Evolutionary conservation across 1,139 yeast species (phyloP), one percentile per base, ranked within the genome.

Genomic region (Geotrichum cucujoidarum): DNA sequence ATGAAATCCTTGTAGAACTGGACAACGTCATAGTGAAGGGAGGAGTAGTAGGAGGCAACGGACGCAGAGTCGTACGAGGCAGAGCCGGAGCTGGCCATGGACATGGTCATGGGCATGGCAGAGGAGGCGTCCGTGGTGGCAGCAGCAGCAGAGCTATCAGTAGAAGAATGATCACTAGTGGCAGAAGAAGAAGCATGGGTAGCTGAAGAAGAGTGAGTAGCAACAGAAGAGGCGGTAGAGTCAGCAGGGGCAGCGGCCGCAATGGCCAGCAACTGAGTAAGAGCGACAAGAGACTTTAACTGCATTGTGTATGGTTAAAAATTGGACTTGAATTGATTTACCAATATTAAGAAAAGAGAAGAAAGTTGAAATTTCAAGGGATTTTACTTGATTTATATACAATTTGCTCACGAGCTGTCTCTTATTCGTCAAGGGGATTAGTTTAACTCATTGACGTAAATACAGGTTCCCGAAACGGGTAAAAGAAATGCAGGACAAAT

Each of bases 1-100:
- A 48, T 8, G 21, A 40, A 45, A 32, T 48, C 24, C 14, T 20
- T 32, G 41, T 44, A 48, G 34, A 48, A 48, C 16, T 45, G 35
- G 32, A 24, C 43, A 10, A 48, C 43, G 30, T 48, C 20, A 30
- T 35, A 48, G 31, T 29, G 11, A 21, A 48, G 16, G 36, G 38
- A 35, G 14, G 42, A 35, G 43, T 36, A 40, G 42, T 36, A 46
- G 16, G 40, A 27, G 16, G 20, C 40, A 22, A 31, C 24, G 29
- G 16, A 16, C 10, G 42, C 27, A n/a, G 32, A 13, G 30, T 14
- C 20, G 16, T 17, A 27, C 4, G 37, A 20, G 22, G 20, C 4
- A 18, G 25, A 25, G 16, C 16, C 21, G 25, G 17, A n/a, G 18
- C 24, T 6, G 18, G 25, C n/a, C 4, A 8, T 27, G 21, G 35